These are phyloP conservation scores for sweet orange (Citrus sinensis) DNA, from an alignment of 345 rosid genomes.

Conservation along the genomic window DVS_A1.0 CM039167.1:24813001-24813500, in stretches of 20 bases:
- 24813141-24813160: neutral
- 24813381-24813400: too few relatives aligned
- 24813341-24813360: too few relatives aligned
- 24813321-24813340: rapidly evolving
- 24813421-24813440: neutral
- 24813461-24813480: neutral
- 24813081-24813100: neutral
- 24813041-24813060: neutral
- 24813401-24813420: too few relatives aligned
- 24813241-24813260: rapidly evolving
- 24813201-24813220: neutral
- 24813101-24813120: neutral
- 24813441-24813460: neutral
- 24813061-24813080: too few relatives aligned
- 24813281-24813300: too few relatives aligned
- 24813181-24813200: too few relatives aligned
- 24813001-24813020: neutral
- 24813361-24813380: rapidly evolving
- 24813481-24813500: too few relatives aligned
- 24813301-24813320: too few relatives aligned
- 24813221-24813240: too few relatives aligned
- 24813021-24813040: neutral
- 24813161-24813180: neutral
- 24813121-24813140: too few relatives aligned
- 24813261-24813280: too few relatives aligned